These are phyloP conservation scores for Phytophthora hibernalis DNA, from an alignment of 352 stramenopile species.

Conservation along the genomic window DNA sequence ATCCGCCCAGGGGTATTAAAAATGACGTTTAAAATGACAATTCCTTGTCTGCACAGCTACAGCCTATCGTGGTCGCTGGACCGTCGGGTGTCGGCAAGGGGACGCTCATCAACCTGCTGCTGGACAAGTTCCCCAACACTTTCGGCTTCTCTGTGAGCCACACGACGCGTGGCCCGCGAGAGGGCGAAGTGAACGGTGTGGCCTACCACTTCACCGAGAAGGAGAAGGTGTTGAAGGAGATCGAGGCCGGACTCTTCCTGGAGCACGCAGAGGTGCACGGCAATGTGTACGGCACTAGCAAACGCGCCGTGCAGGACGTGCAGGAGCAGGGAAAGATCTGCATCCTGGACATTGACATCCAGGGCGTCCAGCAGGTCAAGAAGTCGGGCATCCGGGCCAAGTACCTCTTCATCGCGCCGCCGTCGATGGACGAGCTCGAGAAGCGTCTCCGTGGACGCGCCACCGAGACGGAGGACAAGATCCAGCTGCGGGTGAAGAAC, in stretches of 20 bases:
- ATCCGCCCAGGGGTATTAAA: not conserved
- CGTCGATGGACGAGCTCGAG: conserved; percentile 95
- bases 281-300: conserved; percentile 98
- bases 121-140: conserved; percentile 79
- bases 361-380: conserved; percentile 96
- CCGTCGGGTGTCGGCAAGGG: conserved; percentile 95
- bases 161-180: conserved; percentile 95
- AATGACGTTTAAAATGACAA: not conserved
- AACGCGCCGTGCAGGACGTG: conserved; percentile 92
- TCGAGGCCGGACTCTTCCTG: conserved; percentile 95
- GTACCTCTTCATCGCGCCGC: conserved; percentile 97
- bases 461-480: conserved; percentile 97
- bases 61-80: conserved; percentile 92
- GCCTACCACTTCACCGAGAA: conserved; percentile 98
- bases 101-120: conserved; percentile 95
- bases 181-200: conserved; percentile 95
- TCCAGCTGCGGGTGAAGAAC: conserved; percentile 94
- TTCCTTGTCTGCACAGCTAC: conserved; percentile 39
- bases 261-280: conserved; percentile 98
- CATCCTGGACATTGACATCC: conserved; percentile 99
- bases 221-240: conserved; percentile 93
- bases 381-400: conserved; percentile 87
- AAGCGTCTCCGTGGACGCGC: conserved; percentile 92
- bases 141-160: conserved; percentile 98
- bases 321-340: conserved; percentile 96